Conservation (phyloP, 2,329 filamentous ascomycete genomes). For the Paraconiothyrium brasiliense region DNA sequence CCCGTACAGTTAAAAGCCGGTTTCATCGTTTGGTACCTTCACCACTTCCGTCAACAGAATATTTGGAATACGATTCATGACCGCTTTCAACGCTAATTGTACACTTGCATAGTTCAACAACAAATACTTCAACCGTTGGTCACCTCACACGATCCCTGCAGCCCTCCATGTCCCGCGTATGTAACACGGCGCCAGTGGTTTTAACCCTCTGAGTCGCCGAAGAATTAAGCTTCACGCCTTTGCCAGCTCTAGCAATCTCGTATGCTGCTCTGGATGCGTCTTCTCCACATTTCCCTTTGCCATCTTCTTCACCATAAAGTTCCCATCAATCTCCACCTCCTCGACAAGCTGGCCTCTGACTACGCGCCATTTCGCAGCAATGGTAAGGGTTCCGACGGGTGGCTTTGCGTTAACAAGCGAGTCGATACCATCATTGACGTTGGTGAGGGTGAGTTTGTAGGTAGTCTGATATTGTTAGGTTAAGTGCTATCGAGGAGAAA, state of each 20-base stretch:
- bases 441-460: slow-evolving; percentile 54
- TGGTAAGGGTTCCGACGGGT: slow-evolving; percentile 50
- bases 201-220: neutral
- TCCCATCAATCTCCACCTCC: slow-evolving; percentile 53
- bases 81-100: no score
- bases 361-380: slow-evolving; percentile 51
- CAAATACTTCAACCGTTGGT: neutral
- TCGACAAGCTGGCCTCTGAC: slow-evolving; percentile 43
- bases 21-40: no score
- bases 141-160: neutral
- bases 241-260: slow-evolving; percentile 44
- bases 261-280: slow-evolving; percentile 51
- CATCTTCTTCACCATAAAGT: slow-evolving; percentile 55
- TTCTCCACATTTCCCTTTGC: slow-evolving; percentile 53
- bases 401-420: slow-evolving; percentile 52
- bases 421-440: slow-evolving; percentile 45
- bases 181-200: neutral
- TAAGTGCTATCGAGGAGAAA: neutral
- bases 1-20: no score
- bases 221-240: slow-evolving; percentile 25
- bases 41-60: no score
- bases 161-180: neutral
- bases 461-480: slow-evolving; percentile 40
- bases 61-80: no score
- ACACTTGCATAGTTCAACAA: neutral